Evolutionary conservation across 2,329 filamentous ascomycete genomes (phyloP).

Genomic region (Mollisiaceae sp.): DNA sequence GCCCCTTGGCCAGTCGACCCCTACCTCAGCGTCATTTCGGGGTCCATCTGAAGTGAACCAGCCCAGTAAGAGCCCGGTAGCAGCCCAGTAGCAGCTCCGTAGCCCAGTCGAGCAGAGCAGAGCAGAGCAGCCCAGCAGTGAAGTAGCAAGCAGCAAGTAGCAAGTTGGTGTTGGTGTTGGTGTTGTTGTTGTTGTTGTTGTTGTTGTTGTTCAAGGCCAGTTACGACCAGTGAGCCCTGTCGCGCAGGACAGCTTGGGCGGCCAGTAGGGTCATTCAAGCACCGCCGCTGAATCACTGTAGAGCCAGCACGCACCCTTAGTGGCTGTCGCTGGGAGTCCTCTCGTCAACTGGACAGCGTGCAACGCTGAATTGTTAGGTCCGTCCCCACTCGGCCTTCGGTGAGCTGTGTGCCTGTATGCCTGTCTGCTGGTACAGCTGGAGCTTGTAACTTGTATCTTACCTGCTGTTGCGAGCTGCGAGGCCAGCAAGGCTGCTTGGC

Average conservation of each 20-base stretch:
- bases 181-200: too few species aligned
- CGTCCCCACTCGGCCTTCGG: background rate
- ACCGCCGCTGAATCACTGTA: conserved; percentile 7
- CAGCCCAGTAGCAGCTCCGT: too few species aligned
- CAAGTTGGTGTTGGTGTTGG: too few species aligned
- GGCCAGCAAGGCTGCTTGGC: background rate
- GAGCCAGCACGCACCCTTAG: background rate
- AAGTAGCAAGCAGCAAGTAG: too few species aligned
- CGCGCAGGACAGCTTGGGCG: background rate
- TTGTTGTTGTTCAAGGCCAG: background rate
- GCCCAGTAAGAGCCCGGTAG: too few species aligned
- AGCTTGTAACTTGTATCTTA: background rate
- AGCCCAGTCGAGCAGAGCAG: too few species aligned
- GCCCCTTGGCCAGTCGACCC: background rate
- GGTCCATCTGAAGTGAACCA: conserved; percentile 8
- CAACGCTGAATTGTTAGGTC: background rate
- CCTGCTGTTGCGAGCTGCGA: background rate
- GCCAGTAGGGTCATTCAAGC: background rate
- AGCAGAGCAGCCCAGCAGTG: too few species aligned
- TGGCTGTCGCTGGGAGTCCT: background rate
- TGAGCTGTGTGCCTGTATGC: background rate
- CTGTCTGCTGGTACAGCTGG: too few species aligned
- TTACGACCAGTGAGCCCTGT: background rate
- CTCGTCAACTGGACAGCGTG: background rate
- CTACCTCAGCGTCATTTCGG: conserved; percentile 10